A percentile compares a stretch with the other conserved stretches of the same genome.
phyloP scores from a whole-genome alignment of 331 rosid species.

The Spiraea crenata region DNA sequence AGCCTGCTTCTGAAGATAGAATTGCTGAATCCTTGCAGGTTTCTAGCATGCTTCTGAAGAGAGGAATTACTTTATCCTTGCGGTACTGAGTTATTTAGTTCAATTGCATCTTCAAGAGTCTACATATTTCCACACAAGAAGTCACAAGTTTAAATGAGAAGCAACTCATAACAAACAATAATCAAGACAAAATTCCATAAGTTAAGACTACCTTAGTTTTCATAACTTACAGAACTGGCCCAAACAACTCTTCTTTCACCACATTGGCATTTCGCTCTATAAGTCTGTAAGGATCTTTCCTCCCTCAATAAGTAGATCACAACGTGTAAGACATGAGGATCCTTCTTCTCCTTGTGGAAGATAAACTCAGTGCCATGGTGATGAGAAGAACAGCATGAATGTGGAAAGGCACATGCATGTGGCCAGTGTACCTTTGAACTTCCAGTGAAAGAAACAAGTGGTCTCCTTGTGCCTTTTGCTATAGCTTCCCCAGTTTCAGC shows the following conservation, averaged over 20 bases:
- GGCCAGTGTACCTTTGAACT: too few species aligned
- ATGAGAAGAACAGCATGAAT: too few species aligned
- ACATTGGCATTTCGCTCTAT: slow-evolving; percentile 74
- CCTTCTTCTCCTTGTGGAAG: neutral
- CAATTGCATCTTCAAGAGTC: slow-evolving; percentile 84
- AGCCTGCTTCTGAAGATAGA: slow-evolving; percentile 82
- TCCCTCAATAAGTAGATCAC: slow-evolving; percentile 50
- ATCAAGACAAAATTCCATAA: neutral
- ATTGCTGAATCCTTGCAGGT: too few species aligned
- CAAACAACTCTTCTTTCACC: slow-evolving; percentile 92
- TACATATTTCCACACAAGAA: slow-evolving; percentile 28
- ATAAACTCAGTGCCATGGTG: too few species aligned
- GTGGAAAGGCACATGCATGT: too few species aligned
- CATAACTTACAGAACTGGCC: slow-evolving; percentile 92
- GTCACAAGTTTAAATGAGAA: slow-evolving; percentile 10
- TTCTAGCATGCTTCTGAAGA: too few species aligned
- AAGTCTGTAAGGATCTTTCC: slow-evolving; percentile 80
- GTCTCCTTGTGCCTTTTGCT: too few species aligned
- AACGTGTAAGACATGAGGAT: neutral
- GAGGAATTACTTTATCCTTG: slow-evolving; percentile 81
- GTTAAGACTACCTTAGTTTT: slow-evolving; percentile 58
- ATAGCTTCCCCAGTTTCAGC: too few species aligned
- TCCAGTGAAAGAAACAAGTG: too few species aligned
- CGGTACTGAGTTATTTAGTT: slow-evolving; percentile 88
- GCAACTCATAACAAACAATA: slow-evolving; percentile 4